Percentiles rank a stretch among this genome's conserved stretches.
phyloP scores from a whole-genome alignment of 306 rosid species.

The Amphicarpaea edgeworthii region DNA sequence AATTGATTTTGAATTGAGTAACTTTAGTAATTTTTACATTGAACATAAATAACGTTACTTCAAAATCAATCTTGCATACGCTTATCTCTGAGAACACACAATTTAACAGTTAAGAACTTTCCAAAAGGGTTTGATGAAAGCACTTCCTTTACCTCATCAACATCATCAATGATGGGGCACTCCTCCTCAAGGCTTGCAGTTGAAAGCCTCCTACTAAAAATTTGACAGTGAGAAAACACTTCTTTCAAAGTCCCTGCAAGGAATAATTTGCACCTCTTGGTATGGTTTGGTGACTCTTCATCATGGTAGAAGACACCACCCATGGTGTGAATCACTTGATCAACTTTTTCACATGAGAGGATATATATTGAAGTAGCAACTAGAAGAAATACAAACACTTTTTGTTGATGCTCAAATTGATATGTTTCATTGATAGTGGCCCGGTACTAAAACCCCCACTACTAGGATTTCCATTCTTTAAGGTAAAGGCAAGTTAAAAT shows the following conservation, averaged over 20 bases:
- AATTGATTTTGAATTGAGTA: neutral
- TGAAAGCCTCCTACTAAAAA: slow-evolving; percentile 48
- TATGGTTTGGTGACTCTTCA: slow-evolving; percentile 65
- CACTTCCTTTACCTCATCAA: slow-evolving; percentile 79
- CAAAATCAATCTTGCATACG: neutral
- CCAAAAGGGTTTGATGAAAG: slow-evolving; percentile 12
- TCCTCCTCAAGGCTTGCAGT: slow-evolving; percentile 63
- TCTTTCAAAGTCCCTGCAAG: slow-evolving; percentile 67
- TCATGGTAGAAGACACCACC: slow-evolving; percentile 80
- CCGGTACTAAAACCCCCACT: slow-evolving; percentile 56
- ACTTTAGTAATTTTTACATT: no score
- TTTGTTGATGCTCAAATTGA: slow-evolving; percentile 51
- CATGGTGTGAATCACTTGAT: slow-evolving; percentile 54
- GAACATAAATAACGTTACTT: neutral
- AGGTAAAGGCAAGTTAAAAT: slow-evolving; percentile 81
- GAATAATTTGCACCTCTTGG: slow-evolving; percentile 61
- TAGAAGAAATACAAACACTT: slow-evolving; percentile 12
- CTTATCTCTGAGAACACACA: neutral
- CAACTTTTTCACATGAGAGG: slow-evolving; percentile 38
- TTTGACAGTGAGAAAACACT: slow-evolving; percentile 63
- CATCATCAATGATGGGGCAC: slow-evolving; percentile 63
- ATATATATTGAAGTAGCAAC: slow-evolving; percentile 32
- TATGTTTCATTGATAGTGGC: slow-evolving; percentile 72
- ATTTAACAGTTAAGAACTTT: neutral
- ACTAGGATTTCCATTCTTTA: slow-evolving; percentile 60